A percentile compares a stretch with the other conserved stretches of the same genome.
Evolutionary conservation across 225 moss, liverwort and hornwort genomes (phyloP).

Genomic region (Sphagnum contortum): DNA sequence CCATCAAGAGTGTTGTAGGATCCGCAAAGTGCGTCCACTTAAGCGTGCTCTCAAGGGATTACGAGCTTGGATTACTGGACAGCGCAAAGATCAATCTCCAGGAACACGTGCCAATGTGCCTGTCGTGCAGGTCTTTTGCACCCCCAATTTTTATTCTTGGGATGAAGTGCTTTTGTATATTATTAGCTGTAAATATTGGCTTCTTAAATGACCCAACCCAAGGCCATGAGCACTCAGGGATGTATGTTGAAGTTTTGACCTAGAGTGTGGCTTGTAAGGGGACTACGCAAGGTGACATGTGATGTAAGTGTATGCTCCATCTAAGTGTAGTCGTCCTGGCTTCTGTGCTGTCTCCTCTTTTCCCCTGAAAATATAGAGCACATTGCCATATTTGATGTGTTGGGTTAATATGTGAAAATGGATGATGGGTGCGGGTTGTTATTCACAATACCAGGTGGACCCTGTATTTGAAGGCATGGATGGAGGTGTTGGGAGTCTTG

Average conservation of each 20-base stretch:
- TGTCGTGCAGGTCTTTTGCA: slow-evolving; percentile 53
- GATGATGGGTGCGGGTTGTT: neutral
- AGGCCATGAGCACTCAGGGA: no score
- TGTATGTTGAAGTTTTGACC: no score
- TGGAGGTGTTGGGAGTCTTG: slow-evolving; percentile 75
- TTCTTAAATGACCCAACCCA: neutral
- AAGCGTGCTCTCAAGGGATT: slow-evolving; percentile 79
- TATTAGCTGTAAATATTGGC: neutral
- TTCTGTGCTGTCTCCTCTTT: no score
- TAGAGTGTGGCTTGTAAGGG: no score
- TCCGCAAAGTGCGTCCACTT: slow-evolving; percentile 84
- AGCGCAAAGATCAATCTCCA: slow-evolving; percentile 93
- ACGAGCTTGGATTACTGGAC: slow-evolving; percentile 91
- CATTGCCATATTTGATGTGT: no score
- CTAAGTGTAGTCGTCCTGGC: no score
- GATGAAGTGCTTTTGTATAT: neutral
- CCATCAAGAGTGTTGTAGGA: slow-evolving; percentile 85
- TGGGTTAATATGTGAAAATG: neutral
- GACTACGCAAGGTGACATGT: no score
- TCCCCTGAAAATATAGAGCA: no score
- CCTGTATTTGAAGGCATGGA: slow-evolving; percentile 86
- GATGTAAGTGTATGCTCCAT: no score
- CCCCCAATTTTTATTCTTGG: neutral
- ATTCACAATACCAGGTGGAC: slow-evolving; percentile 41
- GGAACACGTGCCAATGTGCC: slow-evolving; percentile 92